Evolutionary conservation across 495 filamentous ascomycete species (phyloP).

Genomic region (Hypoxylon fuscum): DNA sequence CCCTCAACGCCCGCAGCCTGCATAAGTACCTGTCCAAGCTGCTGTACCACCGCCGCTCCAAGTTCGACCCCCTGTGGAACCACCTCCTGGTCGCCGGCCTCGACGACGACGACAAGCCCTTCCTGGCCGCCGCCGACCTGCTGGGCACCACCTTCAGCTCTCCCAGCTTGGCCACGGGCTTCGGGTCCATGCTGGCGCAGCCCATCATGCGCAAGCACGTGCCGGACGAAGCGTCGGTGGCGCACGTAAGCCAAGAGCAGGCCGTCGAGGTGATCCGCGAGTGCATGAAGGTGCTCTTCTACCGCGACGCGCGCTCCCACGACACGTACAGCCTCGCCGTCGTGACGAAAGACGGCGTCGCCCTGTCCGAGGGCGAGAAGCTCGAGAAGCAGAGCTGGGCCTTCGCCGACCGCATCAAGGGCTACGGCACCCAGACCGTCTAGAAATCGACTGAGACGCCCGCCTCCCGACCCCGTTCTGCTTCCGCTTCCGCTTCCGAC

Average conservation of each 20-base stretch:
- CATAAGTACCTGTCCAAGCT: slow-evolving; percentile 96
- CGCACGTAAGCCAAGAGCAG: slow-evolving; percentile 74
- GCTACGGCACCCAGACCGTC: slow-evolving; percentile 61
- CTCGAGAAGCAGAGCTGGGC: slow-evolving; percentile 90
- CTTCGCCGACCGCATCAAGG: slow-evolving; percentile 84
- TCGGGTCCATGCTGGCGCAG: slow-evolving; percentile 90
- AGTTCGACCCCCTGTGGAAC: slow-evolving; percentile 99
- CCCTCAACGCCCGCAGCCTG: slow-evolving; percentile 87
- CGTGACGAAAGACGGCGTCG: slow-evolving; percentile 83
- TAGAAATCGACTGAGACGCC: slow-evolving; percentile 30
- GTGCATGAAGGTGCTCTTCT: slow-evolving; percentile 98
- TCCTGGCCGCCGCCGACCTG: slow-evolving; percentile 88
- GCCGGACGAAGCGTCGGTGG: slow-evolving; percentile 79
- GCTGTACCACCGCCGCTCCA: slow-evolving; percentile 89
- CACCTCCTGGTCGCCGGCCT: slow-evolving; percentile 88
- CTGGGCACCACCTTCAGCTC: slow-evolving; percentile 89
- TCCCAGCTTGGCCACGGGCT: slow-evolving; percentile 91
- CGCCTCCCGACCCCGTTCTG: neutral
- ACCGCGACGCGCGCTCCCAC: slow-evolving; percentile 91
- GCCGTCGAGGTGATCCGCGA: slow-evolving; percentile 83
- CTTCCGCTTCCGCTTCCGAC: neutral
- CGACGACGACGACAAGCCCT: slow-evolving; percentile 81
- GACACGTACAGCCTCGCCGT: slow-evolving; percentile 92
- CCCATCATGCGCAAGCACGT: slow-evolving; percentile 85
- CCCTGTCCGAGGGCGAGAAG: slow-evolving; percentile 80